phyloP scores from a whole-genome alignment of 129 eudicot genomes.

The Flaveria bidentis region DNA sequence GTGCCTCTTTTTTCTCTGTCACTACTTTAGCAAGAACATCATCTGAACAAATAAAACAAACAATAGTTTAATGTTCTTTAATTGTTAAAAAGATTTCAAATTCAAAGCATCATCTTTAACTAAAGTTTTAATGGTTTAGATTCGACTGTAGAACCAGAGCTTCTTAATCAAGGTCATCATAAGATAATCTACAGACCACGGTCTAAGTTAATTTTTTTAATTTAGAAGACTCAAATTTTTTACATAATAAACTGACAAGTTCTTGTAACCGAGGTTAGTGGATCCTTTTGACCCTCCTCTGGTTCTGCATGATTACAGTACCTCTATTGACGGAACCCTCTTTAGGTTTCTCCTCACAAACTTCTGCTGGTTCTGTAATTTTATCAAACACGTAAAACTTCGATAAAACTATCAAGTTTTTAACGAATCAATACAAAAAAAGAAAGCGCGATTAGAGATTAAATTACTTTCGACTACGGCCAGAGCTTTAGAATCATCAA shows the following conservation, averaged over 20 bases:
- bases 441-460: not conserved
- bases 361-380: conserved; percentile 51
- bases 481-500: conserved; percentile 72
- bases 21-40: conserved; percentile 73
- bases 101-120: not conserved
- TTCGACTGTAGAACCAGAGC: too few relatives aligned
- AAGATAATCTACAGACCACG: too few relatives aligned
- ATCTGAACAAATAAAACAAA: conserved; percentile 38
- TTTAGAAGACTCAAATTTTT: too few relatives aligned
- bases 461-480: conserved; percentile 55
- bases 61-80: not conserved
- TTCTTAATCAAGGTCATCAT: too few relatives aligned
- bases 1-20: conserved; percentile 77
- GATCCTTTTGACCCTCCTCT: too few relatives aligned
- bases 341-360: conserved; percentile 57
- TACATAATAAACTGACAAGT: too few relatives aligned
- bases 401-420: not conserved
- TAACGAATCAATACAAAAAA: not conserved
- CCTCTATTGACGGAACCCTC: conserved; percentile 87
- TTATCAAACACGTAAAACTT: conserved; percentile 21
- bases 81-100: not conserved
- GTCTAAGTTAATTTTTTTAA: too few relatives aligned
- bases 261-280: too few relatives aligned
- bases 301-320: conserved; percentile 15
- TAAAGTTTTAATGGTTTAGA: not conserved